phyloP scores from a whole-genome alignment of 768 basidiomycete genomes.

The Mycena vitilis region DNA sequence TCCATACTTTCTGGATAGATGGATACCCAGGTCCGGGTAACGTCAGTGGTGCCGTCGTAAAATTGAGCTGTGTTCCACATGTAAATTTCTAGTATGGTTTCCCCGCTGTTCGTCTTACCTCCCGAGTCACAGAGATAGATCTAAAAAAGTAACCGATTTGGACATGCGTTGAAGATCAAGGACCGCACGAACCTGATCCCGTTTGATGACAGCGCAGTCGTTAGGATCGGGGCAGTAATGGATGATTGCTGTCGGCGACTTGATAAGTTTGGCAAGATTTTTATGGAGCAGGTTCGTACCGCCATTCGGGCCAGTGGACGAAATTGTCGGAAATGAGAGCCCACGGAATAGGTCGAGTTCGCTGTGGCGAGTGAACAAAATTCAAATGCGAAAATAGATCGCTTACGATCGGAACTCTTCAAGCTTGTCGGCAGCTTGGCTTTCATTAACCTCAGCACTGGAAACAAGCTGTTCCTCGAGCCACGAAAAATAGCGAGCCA shows the following conservation, averaged over 20 bases:
- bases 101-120: conserved; percentile 54
- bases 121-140: conserved; percentile 82
- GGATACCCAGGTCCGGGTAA: conserved; percentile 85
- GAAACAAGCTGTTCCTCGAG: conserved; percentile 83
- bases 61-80: conserved; percentile 70
- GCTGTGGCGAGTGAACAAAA: conserved; percentile 50
- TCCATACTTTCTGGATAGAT: background rate
- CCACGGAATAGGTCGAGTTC: conserved; percentile 86
- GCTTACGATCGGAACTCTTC: conserved; percentile 82
- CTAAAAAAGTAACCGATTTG: conserved; percentile 38
- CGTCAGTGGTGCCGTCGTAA: conserved; percentile 95
- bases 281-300: conserved; percentile 61
- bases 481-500: conserved; percentile 94
- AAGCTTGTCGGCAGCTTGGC: conserved; percentile 81
- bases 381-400: background rate
- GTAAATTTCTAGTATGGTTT: conserved; percentile 9
- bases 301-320: conserved; percentile 91
- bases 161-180: background rate
- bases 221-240: conserved; percentile 88
- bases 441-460: conserved; percentile 77
- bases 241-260: conserved; percentile 76
- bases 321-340: conserved; percentile 92
- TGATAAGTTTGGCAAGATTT: background rate
- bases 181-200: conserved; percentile 67
- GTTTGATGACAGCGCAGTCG: conserved; percentile 79